Base-by-base conservation (phyloP, 2,329 filamentous ascomycete species). In the Leptographium lundbergii region DNA sequence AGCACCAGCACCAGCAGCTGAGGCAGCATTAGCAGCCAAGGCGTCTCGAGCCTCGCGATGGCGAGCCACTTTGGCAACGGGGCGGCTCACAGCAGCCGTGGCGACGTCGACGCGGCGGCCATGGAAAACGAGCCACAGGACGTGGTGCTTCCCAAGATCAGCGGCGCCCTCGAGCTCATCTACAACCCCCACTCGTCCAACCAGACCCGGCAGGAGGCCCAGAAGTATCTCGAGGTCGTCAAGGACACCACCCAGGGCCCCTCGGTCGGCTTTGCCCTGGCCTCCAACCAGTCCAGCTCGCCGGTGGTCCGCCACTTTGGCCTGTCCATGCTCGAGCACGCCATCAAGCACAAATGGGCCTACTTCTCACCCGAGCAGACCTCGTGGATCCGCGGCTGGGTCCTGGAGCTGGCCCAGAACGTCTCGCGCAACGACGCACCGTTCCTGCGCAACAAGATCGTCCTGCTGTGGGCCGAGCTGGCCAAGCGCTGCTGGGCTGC, bases 401-500 rank as follows among this genome's bases (percentile, higher is more conserved):
- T 96, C 51, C 73, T 96, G 59, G 79, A 86, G 69, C 84, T 99
- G 14, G 88, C 90, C 14, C 82, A 87, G 67, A 79, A 81, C 62
- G 77, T 95, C 51, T 78, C 82, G 6, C 80, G 80, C 53, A 80
- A 84, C 24, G 92, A 97, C 69, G 89, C 90, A 3, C 72, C 81
- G 36, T 99, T 91, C 69, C 76, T 96, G 64, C 82, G 92, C 65
- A 97, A 95, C 77, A 99, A 99, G 75, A 86, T 94, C 39, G 90
- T 89, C 32, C 88, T 95, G 72, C 75, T 99, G 62, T 99, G 94
- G 94, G 89, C 91, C 9, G 94, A 97, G 71, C 79, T 96, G 57
- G 91, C 91, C 48, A 97, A 97, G 75, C 82, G 92, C 66, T 88
- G 84, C 69, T 99, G 94, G 94, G 89, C 81, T n/a, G 79, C 83